A percentile compares a stretch with the other conserved stretches of the same genome.
These are phyloP conservation scores for Elymus sibiricus DNA, from an alignment of 176 grass and related monocot species.

Conservation along the genomic window DNA sequence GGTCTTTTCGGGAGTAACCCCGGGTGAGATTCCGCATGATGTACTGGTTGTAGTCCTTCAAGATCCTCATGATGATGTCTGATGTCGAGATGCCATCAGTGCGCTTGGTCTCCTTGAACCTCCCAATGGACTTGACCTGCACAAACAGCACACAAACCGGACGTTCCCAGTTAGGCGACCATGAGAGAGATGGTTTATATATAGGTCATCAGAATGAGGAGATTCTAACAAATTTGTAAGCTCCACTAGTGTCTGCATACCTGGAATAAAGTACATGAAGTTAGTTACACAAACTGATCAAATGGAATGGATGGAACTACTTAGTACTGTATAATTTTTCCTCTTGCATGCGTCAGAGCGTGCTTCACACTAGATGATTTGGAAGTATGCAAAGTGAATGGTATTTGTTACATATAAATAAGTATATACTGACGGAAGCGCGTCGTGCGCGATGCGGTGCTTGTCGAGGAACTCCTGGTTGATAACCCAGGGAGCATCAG, in stretches of 20 bases:
- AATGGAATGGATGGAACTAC: background rate
- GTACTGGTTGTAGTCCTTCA: conserved; percentile 94
- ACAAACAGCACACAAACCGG: background rate
- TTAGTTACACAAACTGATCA: background rate
- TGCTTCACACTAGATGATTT: background rate
- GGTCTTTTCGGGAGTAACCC: conserved; percentile 76
- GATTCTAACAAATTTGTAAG: conserved; percentile 75
- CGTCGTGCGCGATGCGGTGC: conserved; percentile 66
- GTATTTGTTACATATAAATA: background rate
- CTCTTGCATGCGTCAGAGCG: too few species aligned
- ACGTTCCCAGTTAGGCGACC: background rate
- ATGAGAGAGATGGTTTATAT: background rate
- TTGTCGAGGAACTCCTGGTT: conserved; percentile 75
- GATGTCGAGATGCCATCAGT: conserved; percentile 87
- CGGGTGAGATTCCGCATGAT: conserved; percentile 80
- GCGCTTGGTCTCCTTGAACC: conserved; percentile 85
- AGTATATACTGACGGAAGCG: conserved; percentile 51
- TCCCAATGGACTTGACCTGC: conserved; percentile 80
- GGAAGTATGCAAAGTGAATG: background rate
- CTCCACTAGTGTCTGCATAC: conserved; percentile 92
- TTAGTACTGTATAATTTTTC: background rate
- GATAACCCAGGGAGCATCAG: conserved; percentile 69
- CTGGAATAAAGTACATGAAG: conserved; percentile 30
- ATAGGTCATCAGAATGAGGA: background rate
- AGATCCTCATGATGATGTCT: conserved; percentile 93